phyloP scores from a whole-genome alignment of 371 early-diverging fungal genomes.

The Mucor lusitanicus region DNA sequence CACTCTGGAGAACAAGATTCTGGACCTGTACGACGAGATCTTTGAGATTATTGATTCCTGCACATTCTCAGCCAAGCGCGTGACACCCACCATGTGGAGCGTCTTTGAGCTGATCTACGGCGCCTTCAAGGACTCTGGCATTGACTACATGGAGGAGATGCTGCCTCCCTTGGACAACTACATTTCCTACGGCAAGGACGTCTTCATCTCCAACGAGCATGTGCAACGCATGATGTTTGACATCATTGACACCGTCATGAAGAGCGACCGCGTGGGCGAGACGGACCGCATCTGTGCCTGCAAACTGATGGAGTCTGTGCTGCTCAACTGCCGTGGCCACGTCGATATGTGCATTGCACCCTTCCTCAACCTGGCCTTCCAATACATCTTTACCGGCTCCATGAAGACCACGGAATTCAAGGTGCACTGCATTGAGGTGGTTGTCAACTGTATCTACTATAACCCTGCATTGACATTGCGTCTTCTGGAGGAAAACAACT shows the following conservation, averaged over 20 bases:
- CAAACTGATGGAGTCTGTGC: conserved; percentile 76
- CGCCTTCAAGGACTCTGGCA: conserved; percentile 74
- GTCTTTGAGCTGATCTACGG: conserved; percentile 75
- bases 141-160: conserved; percentile 86
- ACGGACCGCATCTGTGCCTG: conserved; percentile 76
- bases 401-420: conserved; percentile 59
- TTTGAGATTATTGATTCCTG: conserved; percentile 89
- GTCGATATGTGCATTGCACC: conserved; percentile 64
- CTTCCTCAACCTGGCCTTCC: conserved; percentile 69
- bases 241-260: conserved; percentile 73
- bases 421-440: conserved; percentile 64
- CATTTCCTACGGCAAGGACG: conserved; percentile 79
- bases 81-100: conserved; percentile 85
- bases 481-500: conserved; percentile 75
- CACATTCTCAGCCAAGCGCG: conserved; percentile 76
- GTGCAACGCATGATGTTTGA: conserved; percentile 67
- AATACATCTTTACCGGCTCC: conserved; percentile 61
- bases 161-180: conserved; percentile 87
- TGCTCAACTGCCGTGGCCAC: conserved; percentile 78
- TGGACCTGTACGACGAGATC: conserved; percentile 83
- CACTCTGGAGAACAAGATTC: conserved; percentile 71
- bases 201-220: conserved; percentile 62
- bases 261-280: conserved; percentile 68
- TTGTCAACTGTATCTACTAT: conserved; percentile 84
- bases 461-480: conserved; percentile 76